Conservation (phyloP, 2,329 filamentous ascomycete species). For the Ophiostoma ips region DNA sequence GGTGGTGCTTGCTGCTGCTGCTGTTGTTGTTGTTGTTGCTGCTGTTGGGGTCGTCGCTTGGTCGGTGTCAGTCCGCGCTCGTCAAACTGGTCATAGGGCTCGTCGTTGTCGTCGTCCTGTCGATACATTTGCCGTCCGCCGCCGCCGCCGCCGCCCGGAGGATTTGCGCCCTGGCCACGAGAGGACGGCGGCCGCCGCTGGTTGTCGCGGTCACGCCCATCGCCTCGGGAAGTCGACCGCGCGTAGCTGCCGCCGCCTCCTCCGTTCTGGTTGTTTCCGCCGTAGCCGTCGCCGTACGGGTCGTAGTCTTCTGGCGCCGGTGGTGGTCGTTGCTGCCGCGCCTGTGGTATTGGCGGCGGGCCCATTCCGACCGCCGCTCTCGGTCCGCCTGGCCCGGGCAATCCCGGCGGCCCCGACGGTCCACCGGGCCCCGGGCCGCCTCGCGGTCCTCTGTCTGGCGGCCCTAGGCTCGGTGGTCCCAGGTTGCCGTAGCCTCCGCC, state of each 20-base stretch:
- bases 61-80: conserved; percentile 11
- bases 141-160: too few relatives aligned
- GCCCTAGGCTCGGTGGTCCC: conserved; percentile 16
- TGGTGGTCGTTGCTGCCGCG: not conserved
- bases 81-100: conserved; percentile 5
- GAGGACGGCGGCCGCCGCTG: conserved; percentile 4
- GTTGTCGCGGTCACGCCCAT: not conserved
- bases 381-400: not conserved
- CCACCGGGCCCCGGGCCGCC: conserved; percentile 1
- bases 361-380: not conserved
- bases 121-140: conserved; percentile 5
- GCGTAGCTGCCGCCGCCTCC: conserved; percentile 17
- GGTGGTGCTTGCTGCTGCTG: too few relatives aligned
- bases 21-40: too few relatives aligned
- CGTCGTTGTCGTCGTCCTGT: conserved; percentile 5
- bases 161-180: conserved; percentile 17
- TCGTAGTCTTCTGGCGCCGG: conserved; percentile 33
- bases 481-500: conserved; percentile 28
- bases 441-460: not conserved
- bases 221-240: conserved; percentile 6
- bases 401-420: conserved; percentile 8
- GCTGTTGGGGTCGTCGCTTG: conserved; percentile 13
- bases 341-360: not conserved
- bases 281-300: conserved; percentile 32
- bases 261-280: conserved; percentile 27